Evolutionary conservation across 805 yeast genomes (phyloP).

Genomic region (Saturnispora gosingensis): DNA sequence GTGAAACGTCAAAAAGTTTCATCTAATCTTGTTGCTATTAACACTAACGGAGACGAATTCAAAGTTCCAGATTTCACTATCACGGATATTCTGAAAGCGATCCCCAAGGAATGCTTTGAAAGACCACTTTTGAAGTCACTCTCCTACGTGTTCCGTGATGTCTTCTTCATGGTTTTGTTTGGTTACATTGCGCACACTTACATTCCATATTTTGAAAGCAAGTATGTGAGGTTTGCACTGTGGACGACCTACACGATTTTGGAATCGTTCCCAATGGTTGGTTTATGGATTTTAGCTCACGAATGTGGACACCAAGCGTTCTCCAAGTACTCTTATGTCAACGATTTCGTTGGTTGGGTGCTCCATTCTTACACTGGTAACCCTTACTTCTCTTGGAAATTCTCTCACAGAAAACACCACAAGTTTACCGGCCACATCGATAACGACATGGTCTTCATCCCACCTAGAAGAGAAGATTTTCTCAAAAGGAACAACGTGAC

Average conservation of each 20-base stretch:
- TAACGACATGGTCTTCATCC: slow-evolving; percentile 53
- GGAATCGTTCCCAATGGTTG: slow-evolving; percentile 43
- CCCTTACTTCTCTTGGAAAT: slow-evolving; percentile 58
- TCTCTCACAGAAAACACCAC: slow-evolving; percentile 51
- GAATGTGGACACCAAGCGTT: slow-evolving; percentile 61
- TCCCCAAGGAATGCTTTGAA: slow-evolving; percentile 54
- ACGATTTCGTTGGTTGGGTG: slow-evolving; percentile 53
- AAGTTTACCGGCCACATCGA: slow-evolving; percentile 54
- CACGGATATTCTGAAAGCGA: slow-evolving; percentile 46
- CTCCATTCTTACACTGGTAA: slow-evolving; percentile 48
- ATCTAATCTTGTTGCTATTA: slow-evolving; percentile 30
- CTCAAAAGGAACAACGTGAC: slow-evolving; percentile 26
- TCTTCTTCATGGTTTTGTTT: slow-evolving; percentile 33
- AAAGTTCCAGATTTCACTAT: slow-evolving; percentile 55
- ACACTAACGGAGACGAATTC: slow-evolving; percentile 45
- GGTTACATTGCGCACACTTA: slow-evolving; percentile 35
- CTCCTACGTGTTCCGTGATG: slow-evolving; percentile 46
- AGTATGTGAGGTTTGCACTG: slow-evolving; percentile 29
- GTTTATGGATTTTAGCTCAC: slow-evolving; percentile 55
- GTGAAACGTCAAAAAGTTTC: slow-evolving; percentile 7
- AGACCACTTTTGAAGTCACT: slow-evolving; percentile 41
- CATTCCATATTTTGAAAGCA: slow-evolving; percentile 34
- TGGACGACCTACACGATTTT: slow-evolving; percentile 34
- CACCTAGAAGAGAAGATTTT: slow-evolving; percentile 41
- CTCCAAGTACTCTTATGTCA: slow-evolving; percentile 42